phyloP scores from a whole-genome alignment of 441 rosid species.

The Isatis lusitanica region DNA sequence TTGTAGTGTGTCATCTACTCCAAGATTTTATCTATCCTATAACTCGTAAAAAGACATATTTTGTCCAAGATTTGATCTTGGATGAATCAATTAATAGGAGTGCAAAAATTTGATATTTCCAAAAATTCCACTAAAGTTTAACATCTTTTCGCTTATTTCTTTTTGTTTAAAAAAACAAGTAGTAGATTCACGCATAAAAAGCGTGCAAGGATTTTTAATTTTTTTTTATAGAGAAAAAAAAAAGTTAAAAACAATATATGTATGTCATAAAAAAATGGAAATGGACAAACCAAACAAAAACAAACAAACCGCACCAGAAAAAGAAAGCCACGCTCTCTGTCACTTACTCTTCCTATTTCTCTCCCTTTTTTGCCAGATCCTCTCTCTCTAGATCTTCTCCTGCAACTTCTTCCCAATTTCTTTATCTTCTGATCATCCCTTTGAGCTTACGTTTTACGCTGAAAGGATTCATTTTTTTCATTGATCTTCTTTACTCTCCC shows the following conservation, averaged over 20 bases:
- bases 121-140: conserved; percentile 23
- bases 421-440: not conserved
- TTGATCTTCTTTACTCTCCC: not conserved
- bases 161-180: not conserved
- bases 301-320: conserved; percentile 42
- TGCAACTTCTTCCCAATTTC: not conserved
- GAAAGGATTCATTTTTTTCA: not conserved
- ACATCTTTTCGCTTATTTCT: conserved; percentile 8
- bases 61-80: conserved; percentile 22
- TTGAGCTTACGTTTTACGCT: not conserved
- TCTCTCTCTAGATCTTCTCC: conserved; percentile 25
- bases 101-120: not conserved
- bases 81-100: conserved; percentile 18
- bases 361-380: not conserved
- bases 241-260: not conserved
- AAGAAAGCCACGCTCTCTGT: conserved; percentile 40
- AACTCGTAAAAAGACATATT: conserved; percentile 19
- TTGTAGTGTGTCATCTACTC: not conserved
- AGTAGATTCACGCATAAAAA: conserved; percentile 31
- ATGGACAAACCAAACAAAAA: conserved; percentile 33
- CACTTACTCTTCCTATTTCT: conserved; percentile 26
- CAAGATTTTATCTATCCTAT: not conserved
- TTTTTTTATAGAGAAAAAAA: not conserved
- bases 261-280: conserved; percentile 28
- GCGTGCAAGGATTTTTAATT: conserved; percentile 9